These are phyloP conservation scores for Brassica cretica DNA, from an alignment of 345 rosid species.

Conservation along the genomic window DNA sequence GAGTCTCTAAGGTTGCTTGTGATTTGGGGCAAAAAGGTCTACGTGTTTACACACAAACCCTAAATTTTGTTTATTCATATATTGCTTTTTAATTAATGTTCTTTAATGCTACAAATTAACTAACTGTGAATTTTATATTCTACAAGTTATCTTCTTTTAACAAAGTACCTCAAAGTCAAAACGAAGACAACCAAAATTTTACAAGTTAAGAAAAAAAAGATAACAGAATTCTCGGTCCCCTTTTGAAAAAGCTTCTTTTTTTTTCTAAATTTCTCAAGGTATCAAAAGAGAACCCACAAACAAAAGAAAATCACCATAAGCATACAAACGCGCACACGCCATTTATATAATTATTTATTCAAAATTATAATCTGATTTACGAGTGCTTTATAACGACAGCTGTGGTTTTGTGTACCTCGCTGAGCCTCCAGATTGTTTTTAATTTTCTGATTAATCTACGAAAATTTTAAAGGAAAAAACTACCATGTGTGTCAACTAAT, in stretches of 20 bases:
- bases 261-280: conserved; percentile 2
- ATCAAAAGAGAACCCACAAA: conserved; percentile 1
- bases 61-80: conserved; percentile 3
- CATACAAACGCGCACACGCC: background rate
- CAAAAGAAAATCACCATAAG: background rate
- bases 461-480: background rate
- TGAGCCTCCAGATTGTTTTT: background rate
- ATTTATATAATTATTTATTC: background rate
- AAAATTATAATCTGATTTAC: background rate
- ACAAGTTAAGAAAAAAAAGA: background rate
- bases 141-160: conserved; percentile 21
- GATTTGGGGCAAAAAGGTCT: conserved; percentile 33
- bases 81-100: conserved; percentile 1
- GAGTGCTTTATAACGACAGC: conserved; percentile 2
- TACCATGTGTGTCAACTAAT: conserved; percentile 15
- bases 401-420: conserved; percentile 5
- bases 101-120: conserved; percentile 39
- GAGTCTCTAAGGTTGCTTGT: conserved; percentile 39
- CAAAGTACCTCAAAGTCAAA: conserved; percentile 31
- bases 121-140: conserved; percentile 22
- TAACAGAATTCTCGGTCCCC: conserved; percentile 31
- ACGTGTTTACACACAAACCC: conserved; percentile 37
- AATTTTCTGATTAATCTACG: background rate
- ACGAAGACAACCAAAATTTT: background rate
- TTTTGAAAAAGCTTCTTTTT: background rate